Base-by-base conservation (phyloP, 2,329 filamentous ascomycete species). In the Penicillium sumatraense region DNA sequence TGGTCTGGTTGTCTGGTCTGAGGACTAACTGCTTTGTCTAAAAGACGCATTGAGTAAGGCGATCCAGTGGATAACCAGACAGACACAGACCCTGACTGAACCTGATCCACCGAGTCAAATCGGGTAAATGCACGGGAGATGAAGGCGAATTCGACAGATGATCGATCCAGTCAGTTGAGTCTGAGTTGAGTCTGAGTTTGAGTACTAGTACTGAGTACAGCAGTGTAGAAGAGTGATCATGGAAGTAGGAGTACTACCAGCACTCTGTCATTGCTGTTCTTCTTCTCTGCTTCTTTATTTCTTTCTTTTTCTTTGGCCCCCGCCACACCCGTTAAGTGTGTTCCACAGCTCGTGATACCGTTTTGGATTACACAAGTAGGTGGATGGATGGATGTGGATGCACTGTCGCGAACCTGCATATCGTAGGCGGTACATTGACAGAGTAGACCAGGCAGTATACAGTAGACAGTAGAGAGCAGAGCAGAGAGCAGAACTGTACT, bases 81-180 rank as follows among this genome's bases (percentile, higher is more conserved):
- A 8, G 21, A 38, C 45, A 35, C 26, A 49, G 46, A 36, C 31
- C 45, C 31, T 35, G 18, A 38, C 20, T 11, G 26, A 29, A 29
- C 26, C 26, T 3, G 44, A 41, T 24, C 38, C 45, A 48, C 18
- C 21, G 16, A 38, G 16, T 20, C 35, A 10, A 64, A 65, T 64
- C 50, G 58, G 61, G 63, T 56, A 64, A 65, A 63, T 65, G 63
- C 60, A 64, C 57, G 41, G 50, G 58, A 56, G 50, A 56, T 54
- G 24, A 51, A 47, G 33, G 41, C 18, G 26, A 48, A 38, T 54
- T 38, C n/a, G 31, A 35, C 21, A 38, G 33, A 33, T 27, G 21
- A 27, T 18, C 33, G 26, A 29, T 29, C 26, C 26, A 5, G 11
- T 29, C 26, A n/a, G n/a, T n/a, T n/a, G n/a, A n/a, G n/a, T n/a